A percentile compares a stretch with the other conserved stretches of the same genome.
These are phyloP conservation scores for Ceratocystis alfenasii DNA, from an alignment of 2,329 filamentous ascomycete genomes.

Conservation along the genomic window DNA sequence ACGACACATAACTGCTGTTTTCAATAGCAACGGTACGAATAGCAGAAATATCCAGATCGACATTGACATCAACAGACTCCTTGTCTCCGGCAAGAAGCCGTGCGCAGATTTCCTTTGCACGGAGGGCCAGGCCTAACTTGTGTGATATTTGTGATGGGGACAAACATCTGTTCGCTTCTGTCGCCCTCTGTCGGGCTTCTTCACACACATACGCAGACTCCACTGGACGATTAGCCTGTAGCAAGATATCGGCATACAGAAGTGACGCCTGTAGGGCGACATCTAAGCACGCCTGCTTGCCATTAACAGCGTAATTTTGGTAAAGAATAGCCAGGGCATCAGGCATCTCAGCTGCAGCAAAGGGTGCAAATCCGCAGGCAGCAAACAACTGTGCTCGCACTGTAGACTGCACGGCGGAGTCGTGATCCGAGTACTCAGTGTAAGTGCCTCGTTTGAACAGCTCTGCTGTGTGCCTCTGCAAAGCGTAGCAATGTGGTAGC, in stretches of 20 bases:
- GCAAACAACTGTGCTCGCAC: slow-evolving; percentile 7
- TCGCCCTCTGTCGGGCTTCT: neutral
- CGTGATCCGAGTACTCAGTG: neutral
- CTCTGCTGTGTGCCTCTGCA: slow-evolving; percentile 4
- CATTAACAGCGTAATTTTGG: neutral
- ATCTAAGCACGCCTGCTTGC: neutral
- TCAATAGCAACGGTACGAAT: neutral
- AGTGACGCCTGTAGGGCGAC: neutral
- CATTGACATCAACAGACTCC: neutral
- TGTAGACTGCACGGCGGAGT: neutral
- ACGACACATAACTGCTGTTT: neutral
- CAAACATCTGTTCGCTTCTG: neutral
- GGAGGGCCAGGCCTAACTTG: neutral
- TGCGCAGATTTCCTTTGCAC: neutral
- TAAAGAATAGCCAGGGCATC: neutral
- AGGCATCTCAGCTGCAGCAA: neutral
- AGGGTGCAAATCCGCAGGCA: slow-evolving; percentile 1
- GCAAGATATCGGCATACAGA: neutral
- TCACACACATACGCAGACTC: neutral
- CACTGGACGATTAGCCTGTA: slow-evolving; percentile 4
- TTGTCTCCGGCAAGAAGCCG: neutral
- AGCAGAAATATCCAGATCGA: neutral
- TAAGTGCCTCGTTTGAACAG: neutral
- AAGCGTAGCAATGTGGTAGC: slow-evolving; percentile 1
- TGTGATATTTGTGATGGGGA: neutral